Base-by-base conservation (phyloP, 2,329 filamentous ascomycete genomes). In the Ceratocystis huliohia region DNA sequence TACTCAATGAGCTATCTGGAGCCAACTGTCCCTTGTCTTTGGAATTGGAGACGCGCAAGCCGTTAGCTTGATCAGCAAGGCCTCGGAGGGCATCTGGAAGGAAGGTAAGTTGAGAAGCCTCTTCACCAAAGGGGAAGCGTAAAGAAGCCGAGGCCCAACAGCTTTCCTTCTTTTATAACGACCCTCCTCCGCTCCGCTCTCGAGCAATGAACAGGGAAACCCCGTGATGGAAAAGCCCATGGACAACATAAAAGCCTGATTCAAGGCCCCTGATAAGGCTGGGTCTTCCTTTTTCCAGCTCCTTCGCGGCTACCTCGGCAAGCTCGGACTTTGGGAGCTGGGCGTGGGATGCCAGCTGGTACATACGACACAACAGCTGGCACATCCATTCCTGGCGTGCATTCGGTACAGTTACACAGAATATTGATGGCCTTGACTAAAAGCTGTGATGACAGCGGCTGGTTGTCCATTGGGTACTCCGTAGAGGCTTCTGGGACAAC, bases 221-320 rank as follows among this genome's bases (percentile, higher is more conserved):
- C 8, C 48, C 48, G 13, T 41, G 37, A 13, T 41, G 10, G 37
- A 41, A 41, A 41, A 15, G 10, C 37, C 30, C 33, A 50, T 46
- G 22, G 37, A 13, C 37, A 41, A 41, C 3, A 50, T 50, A 22
- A 10, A 50, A 10, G n/a, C 20, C 48, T 20, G 48, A 20, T 13
- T 41, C 48, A 50, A 50, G 41, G 22, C 30, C 61, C 41, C 33
- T 46, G 61, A 63, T 46, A 45, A 63, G 41, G 41, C 41, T 48
- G 46, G 61, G 45, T 7, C 17, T 48, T n/a, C 15, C 45, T 48
- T 48, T 48, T 48, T 20, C 15, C 17, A 48, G 15, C 7, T 48
- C 45, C 45, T 48, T 48, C 45, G 45, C 45, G 45, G 45, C 45
- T 48, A 48, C 45, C n/a, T 48, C 45, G 45, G 45, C 45, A 48